Conservation (phyloP, 2,329 filamentous ascomycete species). For the Colletotrichum sp. region DNA sequence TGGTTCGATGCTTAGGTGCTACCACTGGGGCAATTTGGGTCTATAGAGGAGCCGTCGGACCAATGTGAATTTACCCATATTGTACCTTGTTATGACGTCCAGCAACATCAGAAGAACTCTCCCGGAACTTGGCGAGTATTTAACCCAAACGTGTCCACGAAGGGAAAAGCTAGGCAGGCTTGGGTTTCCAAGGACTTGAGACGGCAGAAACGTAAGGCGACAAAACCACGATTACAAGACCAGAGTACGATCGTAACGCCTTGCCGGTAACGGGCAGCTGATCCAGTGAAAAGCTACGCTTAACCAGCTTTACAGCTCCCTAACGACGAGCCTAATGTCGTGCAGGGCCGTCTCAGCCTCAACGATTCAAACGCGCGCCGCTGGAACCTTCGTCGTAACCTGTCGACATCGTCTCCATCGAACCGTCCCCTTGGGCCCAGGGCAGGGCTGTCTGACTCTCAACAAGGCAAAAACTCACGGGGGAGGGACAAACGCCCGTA, state of each 20-base stretch:
- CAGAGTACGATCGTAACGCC: not conserved
- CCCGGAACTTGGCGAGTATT: not conserved
- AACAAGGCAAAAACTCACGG: not conserved
- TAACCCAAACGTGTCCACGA: not conserved
- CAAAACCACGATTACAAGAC: not conserved
- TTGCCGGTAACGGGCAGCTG: not conserved
- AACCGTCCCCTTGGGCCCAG: not conserved
- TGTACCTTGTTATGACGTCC: not conserved
- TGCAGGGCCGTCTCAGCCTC: not conserved
- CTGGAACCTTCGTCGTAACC: not conserved
- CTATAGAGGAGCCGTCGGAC: not conserved
- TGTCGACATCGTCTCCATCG: not conserved
- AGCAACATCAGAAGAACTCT: not conserved
- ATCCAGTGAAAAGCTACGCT: not conserved
- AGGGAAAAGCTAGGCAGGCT: not conserved
- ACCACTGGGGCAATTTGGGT: not conserved
- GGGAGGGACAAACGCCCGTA: not conserved
- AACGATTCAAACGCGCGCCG: not conserved
- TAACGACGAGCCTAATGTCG: not conserved
- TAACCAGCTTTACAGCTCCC: not conserved
- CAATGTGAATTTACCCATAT: not conserved
- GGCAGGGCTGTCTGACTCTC: not conserved
- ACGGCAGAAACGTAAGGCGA: not conserved
- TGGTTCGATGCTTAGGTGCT: not conserved
- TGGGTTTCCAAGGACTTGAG: not conserved